Evolutionary conservation across 2,329 filamentous ascomycete genomes (phyloP).

Genomic region (Ophiostoma ips): DNA sequence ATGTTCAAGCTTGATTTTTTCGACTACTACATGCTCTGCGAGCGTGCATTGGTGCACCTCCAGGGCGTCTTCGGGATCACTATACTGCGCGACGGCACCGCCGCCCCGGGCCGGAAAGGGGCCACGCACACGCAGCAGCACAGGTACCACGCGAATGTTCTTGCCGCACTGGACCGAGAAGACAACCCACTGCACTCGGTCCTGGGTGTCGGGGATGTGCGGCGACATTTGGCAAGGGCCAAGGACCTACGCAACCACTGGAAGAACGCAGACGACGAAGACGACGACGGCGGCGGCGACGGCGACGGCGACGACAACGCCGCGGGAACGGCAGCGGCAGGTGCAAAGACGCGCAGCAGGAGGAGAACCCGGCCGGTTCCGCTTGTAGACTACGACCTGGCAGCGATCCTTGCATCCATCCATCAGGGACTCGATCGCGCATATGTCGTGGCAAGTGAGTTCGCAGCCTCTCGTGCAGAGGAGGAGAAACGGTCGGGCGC

Average conservation of each 20-base stretch:
- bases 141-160: slow-evolving; percentile 56
- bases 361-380: slow-evolving; percentile 20
- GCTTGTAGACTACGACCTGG: slow-evolving; percentile 47
- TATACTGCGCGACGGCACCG: slow-evolving; percentile 20
- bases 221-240: slow-evolving; percentile 45
- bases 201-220: slow-evolving; percentile 41
- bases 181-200: slow-evolving; percentile 41
- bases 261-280: slow-evolving; percentile 47
- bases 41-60: slow-evolving; percentile 54
- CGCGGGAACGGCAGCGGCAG: slow-evolving; percentile 1
- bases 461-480: slow-evolving; percentile 19
- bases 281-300: slow-evolving; percentile 22
- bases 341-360: neutral
- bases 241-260: slow-evolving; percentile 60
- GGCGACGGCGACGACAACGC: slow-evolving; percentile 16
- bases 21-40: slow-evolving; percentile 61
- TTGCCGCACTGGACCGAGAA: slow-evolving; percentile 44
- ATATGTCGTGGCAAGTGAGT: slow-evolving; percentile 35
- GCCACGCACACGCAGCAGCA: slow-evolving; percentile 12
- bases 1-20: slow-evolving; percentile 72
- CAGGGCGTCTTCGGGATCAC: slow-evolving; percentile 48
- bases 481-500: neutral
- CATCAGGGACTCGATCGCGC: slow-evolving; percentile 46
- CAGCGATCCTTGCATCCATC: slow-evolving; percentile 42
- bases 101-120: neutral